Evolutionary conservation across 345 rosid genomes (phyloP).

Genomic region (Pelargonium nanum): DNA sequence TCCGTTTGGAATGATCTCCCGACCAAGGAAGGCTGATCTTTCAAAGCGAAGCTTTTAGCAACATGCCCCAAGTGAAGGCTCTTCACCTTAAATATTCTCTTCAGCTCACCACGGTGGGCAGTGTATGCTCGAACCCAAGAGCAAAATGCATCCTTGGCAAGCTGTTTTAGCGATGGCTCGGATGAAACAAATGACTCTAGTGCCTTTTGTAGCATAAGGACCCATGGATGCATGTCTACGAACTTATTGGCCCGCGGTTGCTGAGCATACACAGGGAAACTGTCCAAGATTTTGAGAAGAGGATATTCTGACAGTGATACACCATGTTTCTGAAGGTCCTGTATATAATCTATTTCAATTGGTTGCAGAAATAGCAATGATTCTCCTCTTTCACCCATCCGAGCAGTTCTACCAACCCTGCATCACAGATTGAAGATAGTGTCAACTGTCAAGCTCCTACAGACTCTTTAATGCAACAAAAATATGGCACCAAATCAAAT

Average conservation of each 20-base stretch:
- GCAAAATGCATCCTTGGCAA: constrained; percentile 76
- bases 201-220: constrained; percentile 58
- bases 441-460: constrained; percentile 12
- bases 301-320: constrained; percentile 69
- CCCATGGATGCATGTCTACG: constrained; percentile 72
- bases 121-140: constrained; percentile 93
- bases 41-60: constrained; percentile 90
- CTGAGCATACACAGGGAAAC: constrained; percentile 44
- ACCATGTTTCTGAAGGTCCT: constrained; percentile 80
- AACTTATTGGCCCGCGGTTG: constrained; percentile 34
- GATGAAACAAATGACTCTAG: constrained; percentile 51
- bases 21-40: constrained; percentile 83
- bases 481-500: not conserved
- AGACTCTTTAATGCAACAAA: not conserved
- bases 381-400: constrained; percentile 88
- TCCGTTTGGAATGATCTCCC: constrained; percentile 56
- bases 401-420: constrained; percentile 97
- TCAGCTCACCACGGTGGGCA: constrained; percentile 83
- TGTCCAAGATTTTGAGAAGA: constrained; percentile 59
- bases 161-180: constrained; percentile 49
- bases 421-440: constrained; percentile 16
- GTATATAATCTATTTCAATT: constrained; percentile 64
- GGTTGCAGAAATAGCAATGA: constrained; percentile 83
- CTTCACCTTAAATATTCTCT: constrained; percentile 73
- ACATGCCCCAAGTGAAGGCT: constrained; percentile 94